Evolutionary conservation across 805 yeast genomes (phyloP), one percentile per base, ranked within the genome.

Genomic region (Candida nonsorbophila): DNA sequence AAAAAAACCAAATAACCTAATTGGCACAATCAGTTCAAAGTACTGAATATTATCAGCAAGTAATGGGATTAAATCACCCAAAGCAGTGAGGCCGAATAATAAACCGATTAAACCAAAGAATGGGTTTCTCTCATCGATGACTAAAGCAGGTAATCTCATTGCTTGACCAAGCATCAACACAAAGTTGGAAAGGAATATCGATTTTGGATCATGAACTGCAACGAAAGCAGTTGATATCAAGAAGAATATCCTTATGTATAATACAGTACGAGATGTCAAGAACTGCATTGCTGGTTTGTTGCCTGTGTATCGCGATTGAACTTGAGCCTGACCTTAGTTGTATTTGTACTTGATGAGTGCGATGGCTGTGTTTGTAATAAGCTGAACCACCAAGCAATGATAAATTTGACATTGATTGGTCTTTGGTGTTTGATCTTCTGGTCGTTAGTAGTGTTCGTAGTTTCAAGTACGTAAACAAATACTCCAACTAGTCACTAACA

Each of bases 11-110:
- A 67, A 40, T 30, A 80, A 51, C 47, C 88, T 65, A 5, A 69
- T 41, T 7, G 87, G 85, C 2, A 79, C 73, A 7, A 77, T 47
- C 0, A 78, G 62, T 40, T 77, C 79, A 44, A 81, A 80, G 50
- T 72, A 78, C 6, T 47, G 53, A 7, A 51, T 44, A 45, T 70
- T 58, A n/a, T 55, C 61, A 4, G 69, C 74, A 13, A 73, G 28
- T 24, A 77, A 49, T n/a, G 86, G 84, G 10, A 78, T 58, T 25
- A 80, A 42, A 51, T 82, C 92, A 15, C 61, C 46, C 4, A 76
- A 6, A 0, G 75, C 74, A 24, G 65, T 40, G 3, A 69, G 39
- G 0, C 57, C 51, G 14, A 79, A 50, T 13, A 77, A 41, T 3
- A 75, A 32, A 2, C 76, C 66, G 21, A 77, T 43, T 1, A 71